Evolutionary conservation across 306 rosid species (phyloP), one percentile per base, ranked within the genome.

Genomic region (Myrica gale): DNA sequence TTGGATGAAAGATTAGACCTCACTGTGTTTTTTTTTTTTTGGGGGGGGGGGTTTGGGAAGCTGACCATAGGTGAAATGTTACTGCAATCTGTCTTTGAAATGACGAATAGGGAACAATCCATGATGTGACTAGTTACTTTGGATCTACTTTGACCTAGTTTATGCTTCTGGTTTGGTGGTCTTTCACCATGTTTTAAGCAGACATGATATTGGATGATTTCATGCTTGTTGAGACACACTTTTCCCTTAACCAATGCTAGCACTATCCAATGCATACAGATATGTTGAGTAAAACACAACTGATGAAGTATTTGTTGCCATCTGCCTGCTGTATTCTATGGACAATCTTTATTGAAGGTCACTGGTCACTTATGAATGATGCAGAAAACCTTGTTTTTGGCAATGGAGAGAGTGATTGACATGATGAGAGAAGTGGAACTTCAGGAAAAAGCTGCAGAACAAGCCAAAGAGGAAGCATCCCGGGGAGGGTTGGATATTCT

Each of bases 361-460:
- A 39, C 61, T 73, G 71, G 53, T 67, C 8, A 58, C 77, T 75
- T 71, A 47, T 73, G 43, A 50, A 60, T 79, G 82, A 78, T 85
- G 86, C 92, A 95, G 99, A 83, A 78, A 85, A 87, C 81, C 15
- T 73, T 95, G 83, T 95, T 90, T 88, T 87, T 87, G 20, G 92
- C 92, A 9, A 88, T 95, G 99, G 97, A 92, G 78, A 90, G 89
- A n/a, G 92, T 95, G 71, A 90, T 89, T 51, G 84, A 66, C 84
- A 79, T 88, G 89, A 95, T 92, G 93, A 89, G 83, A 73, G 96
- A 89, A 74, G 95, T 92, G 85, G 97, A 95, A 73, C 85, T 85
- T 41, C 82, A 79, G 82, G 97, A 95, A 90, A 85, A 86, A 82
- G 88, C 86, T 70, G 93, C 91, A 32, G 93, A 90, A 73, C 82